Base-by-base conservation (phyloP, 495 filamentous ascomycete genomes). In the Pyrenula aspistea region DNA sequence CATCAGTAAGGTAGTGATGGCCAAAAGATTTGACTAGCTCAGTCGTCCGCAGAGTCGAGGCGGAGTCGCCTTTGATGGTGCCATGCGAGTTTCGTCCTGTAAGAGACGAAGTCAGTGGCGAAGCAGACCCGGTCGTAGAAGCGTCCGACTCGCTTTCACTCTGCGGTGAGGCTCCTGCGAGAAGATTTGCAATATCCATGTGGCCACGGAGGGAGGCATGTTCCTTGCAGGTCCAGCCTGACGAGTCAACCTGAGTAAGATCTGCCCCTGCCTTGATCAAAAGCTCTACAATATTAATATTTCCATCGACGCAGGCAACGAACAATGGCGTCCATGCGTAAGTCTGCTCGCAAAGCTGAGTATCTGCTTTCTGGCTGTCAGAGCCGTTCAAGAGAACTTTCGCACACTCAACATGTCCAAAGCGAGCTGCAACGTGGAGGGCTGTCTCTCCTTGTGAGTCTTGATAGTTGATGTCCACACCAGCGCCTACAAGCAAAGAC, bases 281-380 rank as follows among this genome's bases (percentile, higher is more conserved):
- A 51, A 89, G 78, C 65, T 88, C 80, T 20, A 93, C 86, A 25
- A 94, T 80, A 0, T 77, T 67, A 25, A 90, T 65, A 56, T 87
- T 81, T 0, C 90, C 91, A 59, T 97, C 92, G 0, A 97, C 92
- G 57, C 86, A 85, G 15, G 94, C 90, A 60, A 94, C 81, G 61
- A 96, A 94, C 2, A 98, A 71, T 2, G 94, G 89, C 0, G 92
- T 96, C 92, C 94, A 97, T 1, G 84, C 83, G 63, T 93, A 97
- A 0, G 84, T 87, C 50, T 85, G 86, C 64, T 98, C 93, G 0
- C 81, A 71, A 25, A 95, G 65, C 56, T 95, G 88, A 2, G 88
- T 69, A 61, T 97, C 72, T 0, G 84, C 83, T 58, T 84, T 88
- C 59, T 90, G 87, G 24, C 79, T 71, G 8, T 73, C 62, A 0